phyloP scores from a whole-genome alignment of 2,329 filamentous ascomycete species.

The Alternaria hordeiaustralica region DNA sequence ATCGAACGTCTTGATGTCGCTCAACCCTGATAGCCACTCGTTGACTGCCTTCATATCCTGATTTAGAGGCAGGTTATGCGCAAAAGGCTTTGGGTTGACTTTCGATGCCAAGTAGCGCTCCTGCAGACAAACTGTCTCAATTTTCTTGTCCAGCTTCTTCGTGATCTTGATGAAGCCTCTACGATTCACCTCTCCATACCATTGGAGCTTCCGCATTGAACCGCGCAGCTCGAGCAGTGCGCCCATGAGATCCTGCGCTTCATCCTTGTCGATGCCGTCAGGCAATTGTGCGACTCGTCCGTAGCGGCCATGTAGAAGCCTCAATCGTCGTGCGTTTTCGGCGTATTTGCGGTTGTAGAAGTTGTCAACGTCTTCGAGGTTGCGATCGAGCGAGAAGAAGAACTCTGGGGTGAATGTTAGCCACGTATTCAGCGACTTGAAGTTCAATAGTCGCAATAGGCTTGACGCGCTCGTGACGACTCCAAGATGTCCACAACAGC shows the following conservation, averaged over 20 bases:
- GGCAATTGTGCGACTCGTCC: slow-evolving; percentile 73
- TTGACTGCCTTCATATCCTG: slow-evolving; percentile 75
- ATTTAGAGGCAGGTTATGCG: slow-evolving; percentile 70
- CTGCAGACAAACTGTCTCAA: slow-evolving; percentile 76
- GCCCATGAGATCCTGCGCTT: slow-evolving; percentile 88
- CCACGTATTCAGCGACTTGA: neutral
- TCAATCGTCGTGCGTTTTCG: slow-evolving; percentile 82
- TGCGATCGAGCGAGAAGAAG: slow-evolving; percentile 95
- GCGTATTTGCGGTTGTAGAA: slow-evolving; percentile 97
- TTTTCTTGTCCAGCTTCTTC: slow-evolving; percentile 97
- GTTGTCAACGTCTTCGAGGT: slow-evolving; percentile 93
- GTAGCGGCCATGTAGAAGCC: slow-evolving; percentile 86
- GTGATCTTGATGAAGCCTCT: slow-evolving; percentile 97
- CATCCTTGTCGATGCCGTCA: slow-evolving; percentile 81
- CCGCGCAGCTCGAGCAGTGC: slow-evolving; percentile 87
- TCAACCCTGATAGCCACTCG: slow-evolving; percentile 85
- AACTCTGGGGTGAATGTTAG: slow-evolving; percentile 69
- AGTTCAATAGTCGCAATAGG: neutral
- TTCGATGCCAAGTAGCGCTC: slow-evolving; percentile 87
- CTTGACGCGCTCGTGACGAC: neutral
- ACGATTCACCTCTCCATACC: slow-evolving; percentile 97
- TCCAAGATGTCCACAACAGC: neutral
- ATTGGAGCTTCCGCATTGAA: slow-evolving; percentile 88
- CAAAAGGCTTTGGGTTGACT: slow-evolving; percentile 87
- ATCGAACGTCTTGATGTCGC: slow-evolving; percentile 77